phyloP scores from a whole-genome alignment of 345 rosid genomes.

The Trapa incisa region DNA sequence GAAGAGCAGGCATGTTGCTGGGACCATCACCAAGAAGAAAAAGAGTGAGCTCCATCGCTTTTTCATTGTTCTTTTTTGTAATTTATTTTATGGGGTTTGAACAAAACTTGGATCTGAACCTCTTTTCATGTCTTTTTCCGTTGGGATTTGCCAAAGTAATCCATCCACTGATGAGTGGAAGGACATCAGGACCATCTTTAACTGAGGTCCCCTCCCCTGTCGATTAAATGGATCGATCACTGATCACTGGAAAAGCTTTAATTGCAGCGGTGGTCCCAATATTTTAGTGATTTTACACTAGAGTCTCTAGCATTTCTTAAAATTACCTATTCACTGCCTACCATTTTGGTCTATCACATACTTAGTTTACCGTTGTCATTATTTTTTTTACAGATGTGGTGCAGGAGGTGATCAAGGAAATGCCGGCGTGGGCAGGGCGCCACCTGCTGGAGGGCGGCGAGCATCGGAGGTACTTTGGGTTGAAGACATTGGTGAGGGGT shows the following conservation, averaged over 20 bases:
- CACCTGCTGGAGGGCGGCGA: conserved; percentile 27
- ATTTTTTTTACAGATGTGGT: conserved; percentile 19
- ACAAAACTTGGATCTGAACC: conserved; percentile 5
- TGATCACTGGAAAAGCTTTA: too few relatives aligned
- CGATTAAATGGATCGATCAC: too few relatives aligned
- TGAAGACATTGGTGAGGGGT: conserved; percentile 19
- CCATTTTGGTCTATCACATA: too few relatives aligned
- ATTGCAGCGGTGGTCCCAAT: too few relatives aligned
- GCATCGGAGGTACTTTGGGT: conserved; percentile 23
- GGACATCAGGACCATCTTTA: not conserved
- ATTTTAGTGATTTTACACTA: too few relatives aligned
- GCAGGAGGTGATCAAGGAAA: conserved; percentile 21
- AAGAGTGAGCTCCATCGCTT: conserved; percentile 21
- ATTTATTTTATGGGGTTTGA: conserved; percentile 9
- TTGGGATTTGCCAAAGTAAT: conserved; percentile 34
- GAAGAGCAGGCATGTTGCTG: conserved; percentile 39
- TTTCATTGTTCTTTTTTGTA: not conserved
- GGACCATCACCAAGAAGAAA: conserved; percentile 42
- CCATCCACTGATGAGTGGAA: not conserved
- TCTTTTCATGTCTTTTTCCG: conserved; percentile 4
- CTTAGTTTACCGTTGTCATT: too few relatives aligned
- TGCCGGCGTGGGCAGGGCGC: conserved; percentile 34
- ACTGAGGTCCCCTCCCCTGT: too few relatives aligned
- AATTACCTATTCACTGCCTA: too few relatives aligned
- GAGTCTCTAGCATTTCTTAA: too few relatives aligned